Conservation (phyloP, 2,329 filamentous ascomycete species). For the Lachnellula occidentalis region DNA sequence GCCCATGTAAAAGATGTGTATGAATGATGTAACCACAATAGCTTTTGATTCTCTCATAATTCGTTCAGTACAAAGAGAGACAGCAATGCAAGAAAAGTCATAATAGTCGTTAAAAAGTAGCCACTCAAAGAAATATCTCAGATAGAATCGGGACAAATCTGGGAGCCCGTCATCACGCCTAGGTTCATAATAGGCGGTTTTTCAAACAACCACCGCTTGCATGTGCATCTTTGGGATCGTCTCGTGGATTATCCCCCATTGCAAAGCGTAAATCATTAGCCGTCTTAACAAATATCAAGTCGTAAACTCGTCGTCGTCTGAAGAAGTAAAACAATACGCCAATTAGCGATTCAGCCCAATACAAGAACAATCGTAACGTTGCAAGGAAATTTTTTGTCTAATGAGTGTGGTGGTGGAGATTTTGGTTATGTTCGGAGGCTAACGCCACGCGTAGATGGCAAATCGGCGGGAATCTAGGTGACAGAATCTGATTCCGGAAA, state of each 20-base stretch:
- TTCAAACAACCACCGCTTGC: conserved; percentile 17
- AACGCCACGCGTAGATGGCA: conserved; percentile 17
- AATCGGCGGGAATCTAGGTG: conserved; percentile 10
- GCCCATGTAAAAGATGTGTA: conserved; percentile 46
- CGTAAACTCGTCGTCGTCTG: conserved; percentile 38
- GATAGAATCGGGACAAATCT: conserved; percentile 1
- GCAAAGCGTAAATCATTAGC: conserved; percentile 42
- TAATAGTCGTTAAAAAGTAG: conserved; percentile 36
- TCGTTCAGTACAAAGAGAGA: conserved; percentile 32
- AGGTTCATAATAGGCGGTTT: conserved; percentile 30
- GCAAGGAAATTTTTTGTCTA: conserved; percentile 25
- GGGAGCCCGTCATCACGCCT: conserved; percentile 28
- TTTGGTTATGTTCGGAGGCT: conserved; percentile 27
- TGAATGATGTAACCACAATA: conserved; percentile 31
- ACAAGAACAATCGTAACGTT: conserved; percentile 34
- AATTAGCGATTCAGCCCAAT: conserved; percentile 34
- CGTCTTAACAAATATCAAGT: conserved; percentile 34
- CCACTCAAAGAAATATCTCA: conserved; percentile 20
- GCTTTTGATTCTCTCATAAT: conserved; percentile 38
- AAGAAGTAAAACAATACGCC: conserved; percentile 32
- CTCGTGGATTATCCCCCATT: conserved; percentile 30
- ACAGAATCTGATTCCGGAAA: conserved; percentile 11
- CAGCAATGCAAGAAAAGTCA: conserved; percentile 33
- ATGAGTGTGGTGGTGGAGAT: conserved; percentile 27
- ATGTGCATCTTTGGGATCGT: conserved; percentile 29